Base-by-base conservation (phyloP, 805 yeast genomes). In the Ogataea degrootiae region DNA sequence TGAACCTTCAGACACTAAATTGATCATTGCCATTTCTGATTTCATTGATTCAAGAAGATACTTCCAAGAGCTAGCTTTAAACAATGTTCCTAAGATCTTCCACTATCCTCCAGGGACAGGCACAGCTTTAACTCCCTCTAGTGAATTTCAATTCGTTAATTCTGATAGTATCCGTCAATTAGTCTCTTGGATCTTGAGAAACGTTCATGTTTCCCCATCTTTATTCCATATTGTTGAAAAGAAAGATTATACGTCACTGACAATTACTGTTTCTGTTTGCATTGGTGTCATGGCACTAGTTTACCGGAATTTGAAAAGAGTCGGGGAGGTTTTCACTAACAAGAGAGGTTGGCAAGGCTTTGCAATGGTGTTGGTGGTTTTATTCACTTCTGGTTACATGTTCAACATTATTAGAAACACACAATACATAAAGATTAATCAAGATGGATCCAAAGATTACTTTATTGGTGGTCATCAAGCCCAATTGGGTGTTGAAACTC, bases 331-430 rank as follows among this genome's bases (percentile, higher is more conserved):
- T 6, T 40, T 81, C 12, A 66, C 70, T 23, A 76, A 80, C 37
- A 82, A 75, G 56, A 68, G 76, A 42, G 60, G 87, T 37, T 94
- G 98, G 97, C 85, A 87, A 39, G 77, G 81, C 2, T 40, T 77
- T 11, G 75, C 87, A 3, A 71, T 87, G n/a, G 70, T 85, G 47
- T 57, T 77, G 17, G 76, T 87, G 35, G 70, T 91, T 50, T 69
- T 90, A 56, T 87, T 91, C 73, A 81, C 79, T 42, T 74, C 92
- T 7, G 99, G 99, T 16, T 86, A 90, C 69, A 94, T 94, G 99
- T 94, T 82, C 76, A 91, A 89, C 65, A 77, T 79, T 55, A 94
- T 94, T 53, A 80, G 97, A 66, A 77, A 77, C 36, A 75, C 83
- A 6, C 90, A 75, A 31, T 87, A 83, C 61, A 72, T 83, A 38